These are phyloP conservation scores for Serendipita sp. DNA, from an alignment of 768 basidiomycete genomes.

Conservation along the genomic window DNA sequence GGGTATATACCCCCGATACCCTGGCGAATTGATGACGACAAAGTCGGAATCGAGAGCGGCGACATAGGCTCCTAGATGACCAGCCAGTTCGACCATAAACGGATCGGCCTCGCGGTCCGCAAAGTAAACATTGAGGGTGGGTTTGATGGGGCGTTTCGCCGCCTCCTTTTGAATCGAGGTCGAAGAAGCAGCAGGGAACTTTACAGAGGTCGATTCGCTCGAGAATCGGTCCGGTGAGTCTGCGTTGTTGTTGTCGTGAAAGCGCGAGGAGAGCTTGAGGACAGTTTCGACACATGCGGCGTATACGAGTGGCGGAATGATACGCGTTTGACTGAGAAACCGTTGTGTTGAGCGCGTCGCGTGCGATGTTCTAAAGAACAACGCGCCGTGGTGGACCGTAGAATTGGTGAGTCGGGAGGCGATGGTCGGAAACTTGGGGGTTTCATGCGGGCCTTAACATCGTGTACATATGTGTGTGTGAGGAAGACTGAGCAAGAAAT, in stretches of 20 bases:
- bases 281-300: conserved; percentile 44
- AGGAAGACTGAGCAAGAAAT: neutral
- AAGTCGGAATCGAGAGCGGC: conserved; percentile 73
- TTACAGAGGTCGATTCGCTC: conserved; percentile 23
- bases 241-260: no score
- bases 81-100: conserved; percentile 63
- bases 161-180: conserved; percentile 47
- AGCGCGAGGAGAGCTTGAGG: conserved; percentile 10
- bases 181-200: conserved; percentile 62
- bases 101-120: conserved; percentile 14
- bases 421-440: conserved; percentile 56
- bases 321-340: conserved; percentile 57
- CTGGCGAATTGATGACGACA: conserved; percentile 47
- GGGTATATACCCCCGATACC: conserved; percentile 64
- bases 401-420: conserved; percentile 42
- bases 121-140: conserved; percentile 8
- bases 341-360: conserved; percentile 45
- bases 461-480: conserved; percentile 18
- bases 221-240: neutral
- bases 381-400: conserved; percentile 41
- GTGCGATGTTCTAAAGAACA: conserved; percentile 71
- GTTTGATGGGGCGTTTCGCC: neutral
- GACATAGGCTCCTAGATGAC: conserved; percentile 54
- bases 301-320: conserved; percentile 55
- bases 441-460: conserved; percentile 46